phyloP scores from a whole-genome alignment of 306 rosid genomes.

The Acacia acuminata region DNA sequence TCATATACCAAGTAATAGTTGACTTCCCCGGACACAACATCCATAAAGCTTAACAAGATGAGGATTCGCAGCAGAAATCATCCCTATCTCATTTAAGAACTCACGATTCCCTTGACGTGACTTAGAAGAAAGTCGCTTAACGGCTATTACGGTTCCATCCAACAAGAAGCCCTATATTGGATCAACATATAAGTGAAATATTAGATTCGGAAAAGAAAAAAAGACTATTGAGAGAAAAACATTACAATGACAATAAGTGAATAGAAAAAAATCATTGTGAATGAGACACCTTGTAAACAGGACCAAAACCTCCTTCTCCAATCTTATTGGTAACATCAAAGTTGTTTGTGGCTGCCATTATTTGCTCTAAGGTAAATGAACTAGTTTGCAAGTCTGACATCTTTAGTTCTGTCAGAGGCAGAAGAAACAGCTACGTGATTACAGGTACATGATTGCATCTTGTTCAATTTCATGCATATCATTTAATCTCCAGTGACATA shows the following conservation, averaged over 20 bases:
- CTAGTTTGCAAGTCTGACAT: conserved; percentile 40
- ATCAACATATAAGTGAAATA: not conserved
- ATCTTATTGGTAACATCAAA: conserved; percentile 55
- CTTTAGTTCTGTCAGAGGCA: conserved; percentile 35
- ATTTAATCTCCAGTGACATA: not conserved
- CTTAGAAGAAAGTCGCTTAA: conserved; percentile 49
- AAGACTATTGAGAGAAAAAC: too few relatives aligned
- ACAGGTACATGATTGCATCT: not conserved
- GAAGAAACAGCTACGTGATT: conserved; percentile 1
- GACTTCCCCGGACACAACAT: too few relatives aligned
- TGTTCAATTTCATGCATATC: not conserved
- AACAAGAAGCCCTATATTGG: conserved; percentile 45
- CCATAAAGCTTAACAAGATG: too few relatives aligned
- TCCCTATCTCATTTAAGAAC: conserved; percentile 55
- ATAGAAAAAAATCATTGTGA: not conserved
- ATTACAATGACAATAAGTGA: not conserved
- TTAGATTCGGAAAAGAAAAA: not conserved
- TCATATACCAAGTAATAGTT: too few relatives aligned
- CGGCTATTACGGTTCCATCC: conserved; percentile 45
- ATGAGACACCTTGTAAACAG: conserved; percentile 55
- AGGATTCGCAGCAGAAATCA: conserved; percentile 39
- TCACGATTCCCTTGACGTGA: conserved; percentile 56
- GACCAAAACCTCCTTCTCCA: conserved; percentile 77
- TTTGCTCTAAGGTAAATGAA: conserved; percentile 47
- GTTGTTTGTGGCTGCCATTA: conserved; percentile 59